phyloP scores from a whole-genome alignment of 352 stramenopile species.

The Saprolegnia parasitica region DNA sequence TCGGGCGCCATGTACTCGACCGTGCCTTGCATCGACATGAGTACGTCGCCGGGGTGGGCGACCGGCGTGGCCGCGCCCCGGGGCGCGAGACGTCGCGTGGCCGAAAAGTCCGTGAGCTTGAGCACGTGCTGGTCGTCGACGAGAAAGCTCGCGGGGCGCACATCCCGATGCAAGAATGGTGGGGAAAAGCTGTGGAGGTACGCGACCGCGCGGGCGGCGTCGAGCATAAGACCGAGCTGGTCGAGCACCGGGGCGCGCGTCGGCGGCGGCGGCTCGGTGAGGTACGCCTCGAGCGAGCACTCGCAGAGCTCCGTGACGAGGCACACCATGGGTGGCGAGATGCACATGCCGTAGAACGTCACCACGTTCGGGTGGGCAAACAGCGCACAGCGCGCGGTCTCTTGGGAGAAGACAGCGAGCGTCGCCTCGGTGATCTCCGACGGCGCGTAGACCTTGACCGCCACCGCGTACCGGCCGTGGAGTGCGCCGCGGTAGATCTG shows the following conservation, averaged over 20 bases:
- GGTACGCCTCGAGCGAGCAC: constrained; percentile 40
- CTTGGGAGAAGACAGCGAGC: constrained; percentile 47
- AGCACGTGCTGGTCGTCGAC: constrained; percentile 49
- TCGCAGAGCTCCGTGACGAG: constrained; percentile 52
- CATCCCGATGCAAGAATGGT: constrained; percentile 64
- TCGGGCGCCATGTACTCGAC: constrained; percentile 58
- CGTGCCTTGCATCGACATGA: constrained; percentile 34
- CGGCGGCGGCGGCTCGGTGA: neutral
- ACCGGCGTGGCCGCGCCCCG: constrained; percentile 20
- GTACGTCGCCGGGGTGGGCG: constrained; percentile 4
- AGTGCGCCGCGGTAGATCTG: constrained; percentile 57
- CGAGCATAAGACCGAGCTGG: constrained; percentile 59
- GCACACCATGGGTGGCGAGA: constrained; percentile 68
- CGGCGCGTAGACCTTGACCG: constrained; percentile 75
- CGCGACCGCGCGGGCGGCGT: constrained; percentile 52
- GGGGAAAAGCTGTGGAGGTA: constrained; percentile 71
- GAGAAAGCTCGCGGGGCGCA: constrained; percentile 65
- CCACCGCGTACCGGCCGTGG: constrained; percentile 45
- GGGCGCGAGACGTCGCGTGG: constrained; percentile 34
- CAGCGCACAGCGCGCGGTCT: constrained; percentile 44
- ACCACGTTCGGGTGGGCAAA: constrained; percentile 58
- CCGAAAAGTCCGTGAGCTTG: constrained; percentile 61
- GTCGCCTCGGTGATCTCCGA: constrained; percentile 45
- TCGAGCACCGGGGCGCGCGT: neutral
- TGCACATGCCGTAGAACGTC: constrained; percentile 44